phyloP scores from a whole-genome alignment of 1,139 yeast species.

The Saccharomyces hybrid region DNA sequence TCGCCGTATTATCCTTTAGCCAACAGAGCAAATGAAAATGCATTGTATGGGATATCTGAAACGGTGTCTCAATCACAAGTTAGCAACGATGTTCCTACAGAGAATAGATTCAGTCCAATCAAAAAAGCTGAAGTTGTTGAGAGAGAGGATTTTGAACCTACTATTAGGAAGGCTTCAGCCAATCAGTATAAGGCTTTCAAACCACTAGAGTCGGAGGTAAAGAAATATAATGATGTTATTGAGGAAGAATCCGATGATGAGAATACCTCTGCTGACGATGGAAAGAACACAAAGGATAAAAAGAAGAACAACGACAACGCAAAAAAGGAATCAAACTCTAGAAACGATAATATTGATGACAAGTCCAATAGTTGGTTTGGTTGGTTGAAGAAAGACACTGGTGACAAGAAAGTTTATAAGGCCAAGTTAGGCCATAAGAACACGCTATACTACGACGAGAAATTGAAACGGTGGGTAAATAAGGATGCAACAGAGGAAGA shows the following conservation, averaged over 20 bases:
- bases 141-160: slow-evolving; percentile 21
- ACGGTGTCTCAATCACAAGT: not conserved
- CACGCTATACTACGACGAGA: slow-evolving; percentile 71
- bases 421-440: slow-evolving; percentile 82
- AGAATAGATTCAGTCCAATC: slow-evolving; percentile 16
- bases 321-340: slow-evolving; percentile 16
- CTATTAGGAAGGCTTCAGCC: slow-evolving; percentile 15
- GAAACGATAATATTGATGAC: slow-evolving; percentile 18
- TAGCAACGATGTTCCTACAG: not conserved
- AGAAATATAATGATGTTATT: slow-evolving; percentile 37
- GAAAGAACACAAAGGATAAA: slow-evolving; percentile 31
- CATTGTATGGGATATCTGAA: not conserved
- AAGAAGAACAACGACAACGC: slow-evolving; percentile 21
- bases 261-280: slow-evolving; percentile 21
- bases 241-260: slow-evolving; percentile 42
- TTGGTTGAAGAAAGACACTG: slow-evolving; percentile 42
- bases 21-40: not conserved
- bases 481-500: slow-evolving; percentile 64
- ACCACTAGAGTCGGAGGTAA: slow-evolving; percentile 5
- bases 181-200: slow-evolving; percentile 12
- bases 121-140: slow-evolving; percentile 17
- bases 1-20: not conserved
- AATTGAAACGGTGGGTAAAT: slow-evolving; percentile 81
- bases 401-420: slow-evolving; percentile 63
- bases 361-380: slow-evolving; percentile 38